phyloP scores from a whole-genome alignment of 2,329 filamentous ascomycete genomes.

The Rosellinia necatrix region DNA sequence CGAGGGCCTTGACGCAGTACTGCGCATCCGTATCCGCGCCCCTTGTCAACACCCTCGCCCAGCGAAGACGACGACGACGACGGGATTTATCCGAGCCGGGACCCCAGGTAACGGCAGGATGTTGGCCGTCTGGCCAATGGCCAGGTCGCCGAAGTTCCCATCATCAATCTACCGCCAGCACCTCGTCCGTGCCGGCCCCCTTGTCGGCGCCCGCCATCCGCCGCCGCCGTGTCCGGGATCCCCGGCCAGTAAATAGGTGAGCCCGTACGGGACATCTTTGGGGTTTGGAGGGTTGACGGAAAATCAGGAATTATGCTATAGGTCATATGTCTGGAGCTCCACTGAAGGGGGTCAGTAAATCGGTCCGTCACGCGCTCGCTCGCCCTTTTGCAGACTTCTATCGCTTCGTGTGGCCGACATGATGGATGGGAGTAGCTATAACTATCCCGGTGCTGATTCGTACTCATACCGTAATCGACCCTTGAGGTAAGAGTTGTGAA shows the following conservation, averaged over 20 bases:
- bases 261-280: conserved; percentile 57
- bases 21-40: conserved; percentile 49
- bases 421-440: too few species aligned
- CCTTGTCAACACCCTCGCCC: conserved; percentile 41
- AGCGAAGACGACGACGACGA: too few species aligned
- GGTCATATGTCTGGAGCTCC: too few species aligned
- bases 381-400: too few species aligned
- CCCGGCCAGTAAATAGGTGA: conserved; percentile 74
- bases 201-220: conserved; percentile 51
- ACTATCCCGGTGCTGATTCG: too few species aligned
- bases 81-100: conserved; percentile 60
- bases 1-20: conserved; percentile 65
- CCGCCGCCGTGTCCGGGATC: too few species aligned
- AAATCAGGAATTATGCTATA: too few species aligned
- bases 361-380: too few species aligned
- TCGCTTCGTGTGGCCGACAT: too few species aligned
- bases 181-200: conserved; percentile 55
- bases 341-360: too few species aligned
- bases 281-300: background rate
- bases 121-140: conserved; percentile 72
- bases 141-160: conserved; percentile 54
- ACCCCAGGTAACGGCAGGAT: conserved; percentile 74
- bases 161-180: conserved; percentile 54
- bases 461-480: too few species aligned
- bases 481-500: too few species aligned